Conservation (phyloP, 768 basidiomycete species). For the Boletus subparvulus region DNA sequence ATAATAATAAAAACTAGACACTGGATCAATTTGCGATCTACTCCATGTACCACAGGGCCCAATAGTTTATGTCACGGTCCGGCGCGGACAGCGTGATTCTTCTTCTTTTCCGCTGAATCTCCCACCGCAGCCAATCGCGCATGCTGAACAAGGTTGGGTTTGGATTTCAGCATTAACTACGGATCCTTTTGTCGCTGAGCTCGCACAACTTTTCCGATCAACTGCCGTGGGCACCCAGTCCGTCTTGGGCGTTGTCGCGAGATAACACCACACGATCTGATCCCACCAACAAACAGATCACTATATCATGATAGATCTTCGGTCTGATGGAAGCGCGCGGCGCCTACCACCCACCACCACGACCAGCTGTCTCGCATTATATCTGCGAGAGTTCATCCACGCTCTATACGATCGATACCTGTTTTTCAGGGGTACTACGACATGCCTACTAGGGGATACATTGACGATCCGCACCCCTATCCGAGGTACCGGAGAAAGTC, state of each 20-base stretch:
- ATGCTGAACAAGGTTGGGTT: background rate
- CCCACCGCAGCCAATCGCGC: background rate
- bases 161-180: background rate
- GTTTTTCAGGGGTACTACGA: background rate
- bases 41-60: background rate
- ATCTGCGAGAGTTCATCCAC: background rate
- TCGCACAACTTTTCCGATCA: background rate
- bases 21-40: background rate
- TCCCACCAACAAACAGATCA: background rate
- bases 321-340: background rate
- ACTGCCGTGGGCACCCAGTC: background rate
- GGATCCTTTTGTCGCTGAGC: background rate
- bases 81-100: background rate
- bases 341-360: background rate
- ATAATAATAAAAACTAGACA: background rate
- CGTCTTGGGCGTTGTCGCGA: background rate
- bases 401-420: slow-evolving; percentile 1
- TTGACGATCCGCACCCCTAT: slow-evolving; percentile 18
- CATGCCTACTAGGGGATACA: background rate
- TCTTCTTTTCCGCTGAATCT: background rate
- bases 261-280: slow-evolving; percentile 14
- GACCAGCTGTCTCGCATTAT: background rate
- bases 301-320: slow-evolving; percentile 4
- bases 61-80: background rate
- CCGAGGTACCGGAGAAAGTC: background rate